A percentile compares a stretch with the other conserved stretches of the same genome.
phyloP scores from a whole-genome alignment of 2,329 filamentous ascomycete genomes.

The Fusarium tanahbumbuense region DNA sequence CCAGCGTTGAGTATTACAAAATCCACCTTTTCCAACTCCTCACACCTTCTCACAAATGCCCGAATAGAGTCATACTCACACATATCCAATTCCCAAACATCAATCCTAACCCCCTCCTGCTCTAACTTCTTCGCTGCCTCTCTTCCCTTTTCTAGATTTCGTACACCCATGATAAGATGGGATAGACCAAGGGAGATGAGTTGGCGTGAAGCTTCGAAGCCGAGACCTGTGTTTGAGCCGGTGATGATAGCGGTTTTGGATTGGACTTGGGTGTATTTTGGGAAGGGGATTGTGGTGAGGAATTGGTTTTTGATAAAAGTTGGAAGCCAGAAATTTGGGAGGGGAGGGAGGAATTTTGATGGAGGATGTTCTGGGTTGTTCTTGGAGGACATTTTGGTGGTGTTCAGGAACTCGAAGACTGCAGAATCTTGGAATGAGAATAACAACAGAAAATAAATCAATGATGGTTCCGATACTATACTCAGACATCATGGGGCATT shows the following conservation, averaged over 20 bases:
- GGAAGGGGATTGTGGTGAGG: slow-evolving; percentile 36
- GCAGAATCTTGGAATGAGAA: neutral
- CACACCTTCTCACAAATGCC: slow-evolving; percentile 31
- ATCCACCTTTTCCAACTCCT: slow-evolving; percentile 35
- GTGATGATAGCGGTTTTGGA: slow-evolving; percentile 41
- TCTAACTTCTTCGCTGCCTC: slow-evolving; percentile 25
- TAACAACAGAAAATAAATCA: too few species aligned
- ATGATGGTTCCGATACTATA: too few species aligned
- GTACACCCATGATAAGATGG: slow-evolving; percentile 32
- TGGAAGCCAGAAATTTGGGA: slow-evolving; percentile 15
- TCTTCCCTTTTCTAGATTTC: slow-evolving; percentile 31
- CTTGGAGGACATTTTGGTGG: slow-evolving; percentile 20
- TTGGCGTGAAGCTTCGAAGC: slow-evolving; percentile 42
- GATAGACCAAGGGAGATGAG: slow-evolving; percentile 35
- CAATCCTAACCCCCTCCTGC: slow-evolving; percentile 25
- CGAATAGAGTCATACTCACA: slow-evolving; percentile 43
- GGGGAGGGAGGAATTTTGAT: slow-evolving; percentile 22
- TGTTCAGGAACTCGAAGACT: neutral
- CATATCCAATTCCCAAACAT: slow-evolving; percentile 45
- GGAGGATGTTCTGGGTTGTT: neutral
- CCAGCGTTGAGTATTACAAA: slow-evolving; percentile 53
- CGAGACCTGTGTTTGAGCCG: slow-evolving; percentile 44
- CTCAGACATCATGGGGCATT: too few species aligned
- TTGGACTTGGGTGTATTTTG: slow-evolving; percentile 25
- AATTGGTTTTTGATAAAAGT: slow-evolving; percentile 42